Evolutionary conservation across 345 rosid genomes (phyloP).

Genomic region (Ailanthus altissimus): DNA sequence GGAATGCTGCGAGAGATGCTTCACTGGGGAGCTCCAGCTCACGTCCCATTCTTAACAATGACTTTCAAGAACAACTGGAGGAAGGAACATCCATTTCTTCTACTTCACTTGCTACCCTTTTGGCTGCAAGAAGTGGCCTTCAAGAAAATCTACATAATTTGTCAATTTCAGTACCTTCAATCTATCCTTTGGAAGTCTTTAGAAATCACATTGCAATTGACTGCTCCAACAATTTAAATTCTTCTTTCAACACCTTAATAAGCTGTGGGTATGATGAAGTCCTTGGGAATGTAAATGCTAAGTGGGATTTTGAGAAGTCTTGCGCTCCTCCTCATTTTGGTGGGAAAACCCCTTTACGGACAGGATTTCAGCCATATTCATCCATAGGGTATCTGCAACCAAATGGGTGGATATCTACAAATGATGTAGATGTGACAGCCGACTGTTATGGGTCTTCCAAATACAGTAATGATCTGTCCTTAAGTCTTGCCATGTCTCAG

Average conservation of each 20-base stretch:
- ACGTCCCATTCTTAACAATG: conserved; percentile 3
- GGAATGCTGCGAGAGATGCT: conserved; percentile 26
- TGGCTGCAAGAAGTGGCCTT: conserved; percentile 35
- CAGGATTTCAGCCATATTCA: conserved; percentile 46
- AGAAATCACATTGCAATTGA: conserved; percentile 30
- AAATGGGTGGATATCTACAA: conserved; percentile 43
- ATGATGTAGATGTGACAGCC: conserved; percentile 34
- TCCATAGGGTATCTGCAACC: conserved; percentile 38
- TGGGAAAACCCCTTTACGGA: conserved; percentile 33
- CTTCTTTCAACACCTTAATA: conserved; percentile 32
- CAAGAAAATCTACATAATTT: conserved; percentile 40
- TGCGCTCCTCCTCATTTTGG: conserved; percentile 38
- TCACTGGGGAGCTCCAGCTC: conserved; percentile 27
- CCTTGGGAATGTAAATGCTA: conserved; percentile 30
- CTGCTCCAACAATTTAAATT: conserved; percentile 32
- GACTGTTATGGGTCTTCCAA: conserved; percentile 34
- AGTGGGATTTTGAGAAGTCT: conserved; percentile 36
- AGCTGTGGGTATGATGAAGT: conserved; percentile 38
- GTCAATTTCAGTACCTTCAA: conserved; percentile 27
- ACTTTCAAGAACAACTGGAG: conserved; percentile 41
- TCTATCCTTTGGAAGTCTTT: conserved; percentile 37
- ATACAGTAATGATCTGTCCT: conserved; percentile 59
- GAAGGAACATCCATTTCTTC: conserved; percentile 39
- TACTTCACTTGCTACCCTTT: conserved; percentile 35
- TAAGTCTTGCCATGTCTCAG: conserved; percentile 70